Evolutionary conservation across 2,329 filamentous ascomycete genomes (phyloP).

Genomic region (Setomelanomma holmii): DNA sequence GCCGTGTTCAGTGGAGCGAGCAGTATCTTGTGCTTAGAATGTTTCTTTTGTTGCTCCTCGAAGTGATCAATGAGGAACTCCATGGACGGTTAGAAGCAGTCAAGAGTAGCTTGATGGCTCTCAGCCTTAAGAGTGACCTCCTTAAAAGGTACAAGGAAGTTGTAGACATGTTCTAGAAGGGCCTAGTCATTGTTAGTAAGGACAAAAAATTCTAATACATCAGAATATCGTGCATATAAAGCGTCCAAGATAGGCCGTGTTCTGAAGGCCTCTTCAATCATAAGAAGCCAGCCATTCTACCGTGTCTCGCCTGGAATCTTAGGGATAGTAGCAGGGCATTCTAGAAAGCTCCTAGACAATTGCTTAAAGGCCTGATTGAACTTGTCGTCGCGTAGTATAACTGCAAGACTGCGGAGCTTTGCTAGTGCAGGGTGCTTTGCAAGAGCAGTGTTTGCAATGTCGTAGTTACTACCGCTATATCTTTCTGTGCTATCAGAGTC

Average conservation of each 20-base stretch:
- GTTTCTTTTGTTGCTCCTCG: neutral
- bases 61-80: conserved; percentile 9
- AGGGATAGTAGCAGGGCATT: neutral
- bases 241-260: neutral
- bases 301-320: neutral
- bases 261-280: neutral
- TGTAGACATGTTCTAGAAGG: conserved; percentile 1
- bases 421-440: neutral
- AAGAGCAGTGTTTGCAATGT: neutral
- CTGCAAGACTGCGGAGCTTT: neutral
- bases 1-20: neutral
- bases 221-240: neutral
- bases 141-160: conserved; percentile 10
- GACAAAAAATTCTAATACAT: neutral
- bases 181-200: neutral
- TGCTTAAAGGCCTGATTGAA: neutral
- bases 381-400: neutral
- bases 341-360: neutral
- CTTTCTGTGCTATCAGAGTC: neutral
- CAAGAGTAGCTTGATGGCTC: conserved; percentile 6
- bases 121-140: conserved; percentile 7
- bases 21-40: conserved; percentile 2
- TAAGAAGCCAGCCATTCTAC: neutral
- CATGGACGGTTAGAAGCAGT: conserved; percentile 7
- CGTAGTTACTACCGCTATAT: neutral